phyloP scores from a whole-genome alignment of 371 early-diverging fungal genomes.

The Mortierella polycephala region DNA sequence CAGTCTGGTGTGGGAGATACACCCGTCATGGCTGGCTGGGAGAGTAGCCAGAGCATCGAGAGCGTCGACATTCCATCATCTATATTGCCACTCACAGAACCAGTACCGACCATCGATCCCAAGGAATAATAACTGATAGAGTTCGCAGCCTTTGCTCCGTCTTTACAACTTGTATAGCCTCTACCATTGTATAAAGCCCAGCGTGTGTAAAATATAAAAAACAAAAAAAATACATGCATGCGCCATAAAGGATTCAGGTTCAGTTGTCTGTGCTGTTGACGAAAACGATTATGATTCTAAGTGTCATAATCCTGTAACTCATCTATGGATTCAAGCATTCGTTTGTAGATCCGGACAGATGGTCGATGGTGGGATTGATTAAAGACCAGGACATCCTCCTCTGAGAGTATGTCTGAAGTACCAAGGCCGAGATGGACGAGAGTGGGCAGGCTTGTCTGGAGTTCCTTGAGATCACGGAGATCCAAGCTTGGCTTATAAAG shows the following conservation, averaged over 20 bases:
- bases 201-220: not conserved
- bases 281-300: not conserved
- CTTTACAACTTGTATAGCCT: not conserved
- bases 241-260: too few relatives aligned
- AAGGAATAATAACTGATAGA: not conserved
- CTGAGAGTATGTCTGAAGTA: slow-evolving; percentile 13
- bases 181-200: not conserved
- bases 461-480: slow-evolving; percentile 23
- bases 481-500: slow-evolving; percentile 38
- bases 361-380: slow-evolving; percentile 24
- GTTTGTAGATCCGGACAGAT: slow-evolving; percentile 21
- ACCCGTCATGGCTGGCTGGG: slow-evolving; percentile 20
- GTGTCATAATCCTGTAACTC: slow-evolving; percentile 14
- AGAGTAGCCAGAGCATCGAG: slow-evolving; percentile 32
- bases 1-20: slow-evolving; percentile 6
- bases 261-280: not conserved
- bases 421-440: slow-evolving; percentile 39
- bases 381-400: slow-evolving; percentile 20
- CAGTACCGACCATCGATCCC: not conserved
- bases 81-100: slow-evolving; percentile 6
- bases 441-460: slow-evolving; percentile 13
- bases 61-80: slow-evolving; percentile 25
- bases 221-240: not conserved
- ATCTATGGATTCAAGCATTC: slow-evolving; percentile 37
- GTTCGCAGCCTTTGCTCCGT: not conserved